phyloP scores from a whole-genome alignment of 768 basidiomycete species.

The Rhizopogon sp. region DNA sequence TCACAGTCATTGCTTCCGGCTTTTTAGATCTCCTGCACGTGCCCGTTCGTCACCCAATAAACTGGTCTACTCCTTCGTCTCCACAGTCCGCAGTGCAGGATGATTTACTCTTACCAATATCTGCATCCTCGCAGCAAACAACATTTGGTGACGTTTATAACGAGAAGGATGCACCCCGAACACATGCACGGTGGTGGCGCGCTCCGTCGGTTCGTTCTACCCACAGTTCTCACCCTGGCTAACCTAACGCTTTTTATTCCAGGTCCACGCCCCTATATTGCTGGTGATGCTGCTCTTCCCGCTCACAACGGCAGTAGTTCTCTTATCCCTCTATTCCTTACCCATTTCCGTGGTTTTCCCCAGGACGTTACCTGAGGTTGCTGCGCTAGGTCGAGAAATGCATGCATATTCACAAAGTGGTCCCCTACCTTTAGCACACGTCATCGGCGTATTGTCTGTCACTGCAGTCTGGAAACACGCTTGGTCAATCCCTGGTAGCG shows the following conservation, averaged over 20 bases:
- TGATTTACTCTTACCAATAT: constrained; percentile 50
- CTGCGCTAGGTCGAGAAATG: constrained; percentile 68
- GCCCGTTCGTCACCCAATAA: constrained; percentile 32
- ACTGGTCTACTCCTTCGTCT: constrained; percentile 43
- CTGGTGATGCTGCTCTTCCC: constrained; percentile 64
- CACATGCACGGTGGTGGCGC: constrained; percentile 26
- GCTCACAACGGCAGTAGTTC: constrained; percentile 55
- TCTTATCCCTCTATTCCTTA: constrained; percentile 45
- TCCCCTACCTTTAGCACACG: constrained; percentile 59
- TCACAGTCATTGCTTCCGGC: constrained; percentile 44
- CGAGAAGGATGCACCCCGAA: constrained; percentile 30
- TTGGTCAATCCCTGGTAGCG: constrained; percentile 94
- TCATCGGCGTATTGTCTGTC: constrained; percentile 76
- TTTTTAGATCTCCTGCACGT: constrained; percentile 51
- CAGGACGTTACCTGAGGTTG: constrained; percentile 67
- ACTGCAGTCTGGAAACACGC: constrained; percentile 95
- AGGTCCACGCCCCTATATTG: constrained; percentile 61
- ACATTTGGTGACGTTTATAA: constrained; percentile 40
- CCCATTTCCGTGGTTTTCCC: constrained; percentile 78
- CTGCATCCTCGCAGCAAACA: constrained; percentile 43
- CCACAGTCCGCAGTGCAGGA: constrained; percentile 33
- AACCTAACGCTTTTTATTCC: constrained; percentile 7
- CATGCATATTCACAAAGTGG: constrained; percentile 77
- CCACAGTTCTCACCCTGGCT: constrained; percentile 5
- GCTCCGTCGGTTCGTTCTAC: constrained; percentile 29